A percentile compares a stretch with the other conserved stretches of the same genome.
These are phyloP conservation scores for Besnoitia besnoiti DNA, from an alignment of 169 alveolate species.

Conservation along the genomic window DNA sequence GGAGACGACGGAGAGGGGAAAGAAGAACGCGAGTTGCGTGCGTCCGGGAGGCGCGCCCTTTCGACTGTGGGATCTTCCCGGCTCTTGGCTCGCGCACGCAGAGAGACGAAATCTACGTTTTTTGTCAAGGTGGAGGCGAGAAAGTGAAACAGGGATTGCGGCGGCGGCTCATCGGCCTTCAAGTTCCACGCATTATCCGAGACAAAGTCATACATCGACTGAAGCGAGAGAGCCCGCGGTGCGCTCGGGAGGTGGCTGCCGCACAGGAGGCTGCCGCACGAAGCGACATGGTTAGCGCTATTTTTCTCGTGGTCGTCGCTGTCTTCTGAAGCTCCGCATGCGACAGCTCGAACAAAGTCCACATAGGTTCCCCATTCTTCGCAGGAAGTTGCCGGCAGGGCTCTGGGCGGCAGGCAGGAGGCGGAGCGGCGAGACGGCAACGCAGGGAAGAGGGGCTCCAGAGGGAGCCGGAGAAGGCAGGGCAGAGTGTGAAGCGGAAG, in stretches of 20 bases:
- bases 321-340: too few species aligned
- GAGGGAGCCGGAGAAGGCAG: slow-evolving; percentile 8
- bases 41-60: neutral
- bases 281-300: neutral
- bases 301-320: neutral
- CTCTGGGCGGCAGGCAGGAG: neutral
- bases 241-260: neutral
- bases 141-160: neutral
- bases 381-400: neutral
- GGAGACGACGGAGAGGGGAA: neutral
- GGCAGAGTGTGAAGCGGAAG: neutral
- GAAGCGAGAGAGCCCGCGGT: neutral
- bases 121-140: neutral
- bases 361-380: neutral
- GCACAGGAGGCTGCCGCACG: neutral
- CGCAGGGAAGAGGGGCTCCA: neutral
- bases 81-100: neutral
- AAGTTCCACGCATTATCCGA: neutral
- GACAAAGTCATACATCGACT: neutral
- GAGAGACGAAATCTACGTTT: neutral
- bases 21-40: neutral
- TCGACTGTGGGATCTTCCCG: neutral
- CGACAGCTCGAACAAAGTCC: neutral
- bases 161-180: neutral
- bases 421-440: neutral